Evolutionary conservation across 345 rosid species (phyloP), one percentile per base, ranked within the genome.

Genomic region (Mercurialis annua): DNA sequence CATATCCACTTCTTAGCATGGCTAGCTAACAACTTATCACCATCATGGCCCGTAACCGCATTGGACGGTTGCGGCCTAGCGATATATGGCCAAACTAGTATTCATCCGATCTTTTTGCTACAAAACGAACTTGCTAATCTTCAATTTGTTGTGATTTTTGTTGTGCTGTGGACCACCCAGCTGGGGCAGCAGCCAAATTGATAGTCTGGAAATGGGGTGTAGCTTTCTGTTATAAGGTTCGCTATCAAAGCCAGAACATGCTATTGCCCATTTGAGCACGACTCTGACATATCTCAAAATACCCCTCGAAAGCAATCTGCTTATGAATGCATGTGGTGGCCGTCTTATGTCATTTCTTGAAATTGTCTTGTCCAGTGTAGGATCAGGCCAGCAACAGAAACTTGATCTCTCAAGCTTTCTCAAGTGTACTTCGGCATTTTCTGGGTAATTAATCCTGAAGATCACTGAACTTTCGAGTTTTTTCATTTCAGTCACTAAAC

Each of bases 201-300:
- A 36, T 60, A 18, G 65, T 31, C 74, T 42, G 77, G 53, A 67
- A 69, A 24, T 20, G 60, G 75, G 55, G 65, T 60, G 17, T 24
- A 65, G 69, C 58, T 17, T 24, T 14, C 16, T 56, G 38, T 24
- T 16, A 49, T 38, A 48, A 63, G 26, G 61, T 53, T 68, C 48
- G 12, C 38, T 57, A 23, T 74, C 73, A 44, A 50, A 66, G 72
- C 65, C 67, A 64, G 70, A 71, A 73, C 66, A 78, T 62, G 75
- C 49, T 34, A 26, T 34, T 26, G n/a, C 24, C 20, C 34, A n/a
- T 62, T 51, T 20, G 5, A 44, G 47, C 64, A 5, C 11, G 38
- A n/a, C 29, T 12, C 24, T 1, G 47, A 40, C 29, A 26, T 53
- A 51, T 52, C 23, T 29, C 53, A 31, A 18, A 52, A 14, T 26